Evolutionary conservation across 306 rosid genomes (phyloP), one percentile per base, ranked within the genome.

Genomic region (Ammopiptanthus mongolicus): DNA sequence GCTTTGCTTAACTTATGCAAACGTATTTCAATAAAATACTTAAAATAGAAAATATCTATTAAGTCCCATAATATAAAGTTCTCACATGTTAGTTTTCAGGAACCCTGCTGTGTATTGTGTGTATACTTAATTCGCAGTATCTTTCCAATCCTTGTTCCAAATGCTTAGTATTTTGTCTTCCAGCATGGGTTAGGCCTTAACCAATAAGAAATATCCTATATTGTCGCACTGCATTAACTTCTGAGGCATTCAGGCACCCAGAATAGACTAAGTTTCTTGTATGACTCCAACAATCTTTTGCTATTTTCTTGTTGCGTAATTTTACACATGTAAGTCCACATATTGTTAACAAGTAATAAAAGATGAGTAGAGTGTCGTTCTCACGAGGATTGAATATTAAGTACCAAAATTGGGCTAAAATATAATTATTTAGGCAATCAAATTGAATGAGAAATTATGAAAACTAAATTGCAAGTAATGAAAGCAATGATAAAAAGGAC

Each of bases 71-170:
- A 3, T 18, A 34, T 37, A 5, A 3, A 48, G 15, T 39, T 67
- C 52, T 18, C 5, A 15, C 13, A 5, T 46, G 34, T 10, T 63
- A 53, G 81, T 66, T 65, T 41, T 13, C 18, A 50, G 79, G 68
- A 39, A 59, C 28, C 48, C 41, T 36, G 69, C 33, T 55, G 50
- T 13, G 34, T 56, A 8, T 58, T 65, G 23, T 44, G 22, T 18
- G 44, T 50, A 69, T 18, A 15, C 41, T 68, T 41, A 15, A 51
- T 63, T 5, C 8, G 25, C 57, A 17, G 21, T 48, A 28, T 28
- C 73, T 65, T 82, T 66, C 14, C 11, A 11, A n/a, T 74, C 71
- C 37, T 72, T 78, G 65, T 75, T 64, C 33, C 29, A 57, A 50
- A 13, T 50, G 64, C 73, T 5, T 58, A 21, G 31, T 11, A 14